Evolutionary conservation across 2,329 filamentous ascomycete genomes (phyloP), one percentile per base, ranked within the genome.

Genomic region (Penicillium fuscoglaucum): DNA sequence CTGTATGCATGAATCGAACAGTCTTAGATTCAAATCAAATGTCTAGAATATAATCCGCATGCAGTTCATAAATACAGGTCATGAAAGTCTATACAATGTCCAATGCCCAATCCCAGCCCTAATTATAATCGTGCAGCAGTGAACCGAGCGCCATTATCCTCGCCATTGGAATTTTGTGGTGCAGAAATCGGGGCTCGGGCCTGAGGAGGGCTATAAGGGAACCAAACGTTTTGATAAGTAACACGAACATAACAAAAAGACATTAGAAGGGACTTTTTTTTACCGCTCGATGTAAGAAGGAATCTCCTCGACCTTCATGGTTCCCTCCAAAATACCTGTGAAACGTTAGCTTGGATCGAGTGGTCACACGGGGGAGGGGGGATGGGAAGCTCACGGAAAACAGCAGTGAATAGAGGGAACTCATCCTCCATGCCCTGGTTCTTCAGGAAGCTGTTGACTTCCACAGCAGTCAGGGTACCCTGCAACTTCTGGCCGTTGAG

Each of bases 401-500:
- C 93, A 1, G 91, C 91, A 9, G 91, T 97, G 74, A 99, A 96
- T 6, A 99, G 80, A 21, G 95, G 95, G 74, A 96, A 99, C 52
- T 96, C 89, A 33, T 85, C 80, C 78, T 96, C 92, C 64, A 88
- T 78, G 0, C 89, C 90, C 65, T 90, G 84, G 50, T 86, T 85
- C 80, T 89, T 90, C 70, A 99, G 78, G 77, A 98, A 98, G 50
- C 83, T 87, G 79, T 96, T 90, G 43, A 99, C 93, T 75, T 99
- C 95, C 63, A 88, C 85, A 9, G 95, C 93, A 3, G 95, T 99
- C 67, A 88, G 88, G 0, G 92, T 98, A 39, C 95, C 95, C 79
- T 99, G 95, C 59, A 99, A 81, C 80, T 96, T 96, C 82, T 99
- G 95, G 15, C 95, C 95, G 73, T 99, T 98, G 61, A 99, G 83